Base-by-base conservation (phyloP, 2,329 filamentous ascomycete genomes). In the Fusarium gaditjirri region DNA sequence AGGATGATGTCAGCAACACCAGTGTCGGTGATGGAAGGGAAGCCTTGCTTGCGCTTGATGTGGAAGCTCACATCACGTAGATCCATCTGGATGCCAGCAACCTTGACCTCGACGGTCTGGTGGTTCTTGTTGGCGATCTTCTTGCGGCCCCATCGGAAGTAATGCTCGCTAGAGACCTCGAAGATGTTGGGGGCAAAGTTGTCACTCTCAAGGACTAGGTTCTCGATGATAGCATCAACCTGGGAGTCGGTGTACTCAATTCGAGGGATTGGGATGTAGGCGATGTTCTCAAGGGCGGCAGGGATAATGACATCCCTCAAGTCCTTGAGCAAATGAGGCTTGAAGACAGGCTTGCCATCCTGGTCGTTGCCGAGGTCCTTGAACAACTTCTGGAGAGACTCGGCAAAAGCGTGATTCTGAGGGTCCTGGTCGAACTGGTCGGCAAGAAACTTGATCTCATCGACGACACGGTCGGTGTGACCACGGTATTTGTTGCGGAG, bases 131-230 rank as follows among this genome's bases (percentile, higher is more conserved):
- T 97, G 77, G 88, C 85, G 76, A 94, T 87, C 80, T 91, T 92
- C 90, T 97, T 98, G 79, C 96, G 94, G 41, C 95, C 96, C 91
- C 93, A 97, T 75, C 93, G 91, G 89, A 95, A 94, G 85, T 96
- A 97, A 85, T 98, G 96, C 84, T 98, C 95, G 79, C 91, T 96
- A 65, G 91, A 89, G 69, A 98, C 88, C 81, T 99, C 95, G 42
- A 97, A 82, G 9, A 95, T 88, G 77, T 99, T 99, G 71, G 96
- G 96, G 84, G 95, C 94, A 76, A 99, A 91, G 84, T 99, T 99
- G 86, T 98, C 95, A 73, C 94, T 95, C 84, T 99, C 96, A 57
- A 99, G 89, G 49, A 98, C 92, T 16, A 99, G 86, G 81, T 99
- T 99, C 85, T 99, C 96, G 47, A 99, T 89, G 53, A 98, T 89